Conservation (phyloP, 2,329 filamentous ascomycete species). For the Fusarium luffae region DNA sequence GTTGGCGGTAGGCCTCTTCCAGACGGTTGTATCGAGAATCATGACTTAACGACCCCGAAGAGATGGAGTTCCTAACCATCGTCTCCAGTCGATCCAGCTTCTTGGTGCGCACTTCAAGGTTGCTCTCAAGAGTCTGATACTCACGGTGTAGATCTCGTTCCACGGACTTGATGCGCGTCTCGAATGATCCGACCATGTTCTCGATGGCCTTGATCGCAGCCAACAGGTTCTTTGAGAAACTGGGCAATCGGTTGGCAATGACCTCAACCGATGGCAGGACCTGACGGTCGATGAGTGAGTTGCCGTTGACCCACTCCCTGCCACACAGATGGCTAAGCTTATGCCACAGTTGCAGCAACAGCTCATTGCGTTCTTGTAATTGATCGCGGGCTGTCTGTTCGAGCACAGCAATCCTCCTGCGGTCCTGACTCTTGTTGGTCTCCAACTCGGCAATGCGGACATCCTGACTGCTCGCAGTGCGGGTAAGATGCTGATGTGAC, state of each 20-base stretch:
- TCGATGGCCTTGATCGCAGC: conserved; percentile 90
- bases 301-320: conserved; percentile 89
- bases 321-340: conserved; percentile 87
- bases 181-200: conserved; percentile 80
- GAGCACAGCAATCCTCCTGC: conserved; percentile 77
- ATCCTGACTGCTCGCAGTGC: conserved; percentile 87
- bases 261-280: conserved; percentile 84
- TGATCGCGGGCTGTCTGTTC: conserved; percentile 89
- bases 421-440: conserved; percentile 78
- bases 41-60: conserved; percentile 58
- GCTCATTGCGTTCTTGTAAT: conserved; percentile 86
- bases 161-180: conserved; percentile 81
- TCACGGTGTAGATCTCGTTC: conserved; percentile 92
- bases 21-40: conserved; percentile 63
- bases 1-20: conserved; percentile 69
- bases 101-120: conserved; percentile 81
- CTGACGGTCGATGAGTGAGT: conserved; percentile 88
- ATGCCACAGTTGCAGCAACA: conserved; percentile 91
- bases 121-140: conserved; percentile 86
- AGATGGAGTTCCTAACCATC: conserved; percentile 74
- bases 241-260: conserved; percentile 84
- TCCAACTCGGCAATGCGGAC: conserved; percentile 88
- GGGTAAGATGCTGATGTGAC: conserved; percentile 86
- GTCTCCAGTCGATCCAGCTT: conserved; percentile 89
- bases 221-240: conserved; percentile 90